phyloP scores from a whole-genome alignment of 75 land plant genomes.

The Ceratopteris richardii region DNA sequence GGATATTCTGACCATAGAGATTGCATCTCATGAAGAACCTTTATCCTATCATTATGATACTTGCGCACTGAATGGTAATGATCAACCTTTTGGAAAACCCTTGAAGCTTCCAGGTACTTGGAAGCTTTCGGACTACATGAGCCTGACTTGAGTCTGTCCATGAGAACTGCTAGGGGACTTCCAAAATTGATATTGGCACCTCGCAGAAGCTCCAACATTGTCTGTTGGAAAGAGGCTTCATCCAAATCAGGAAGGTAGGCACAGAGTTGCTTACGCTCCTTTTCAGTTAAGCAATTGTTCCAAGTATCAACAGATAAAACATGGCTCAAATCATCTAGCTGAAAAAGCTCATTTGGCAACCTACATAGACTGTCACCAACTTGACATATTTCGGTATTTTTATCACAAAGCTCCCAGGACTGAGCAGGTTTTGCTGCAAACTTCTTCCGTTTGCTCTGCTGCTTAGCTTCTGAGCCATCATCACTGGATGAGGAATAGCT shows the following conservation, averaged over 20 bases:
- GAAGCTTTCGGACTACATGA: conserved; percentile 21
- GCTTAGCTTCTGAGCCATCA: too few species aligned
- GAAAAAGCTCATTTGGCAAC: conserved; percentile 24
- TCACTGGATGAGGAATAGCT: too few species aligned
- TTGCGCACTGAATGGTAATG: conserved; percentile 24
- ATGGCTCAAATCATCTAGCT: conserved; percentile 19
- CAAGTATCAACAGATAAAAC: conserved; percentile 29
- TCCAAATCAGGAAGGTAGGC: conserved; percentile 13
- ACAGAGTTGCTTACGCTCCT: conserved; percentile 23
- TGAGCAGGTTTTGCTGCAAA: too few species aligned
- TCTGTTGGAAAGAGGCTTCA: conserved; percentile 12
- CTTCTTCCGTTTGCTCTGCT: too few species aligned
- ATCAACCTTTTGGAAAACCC: conserved; percentile 27
- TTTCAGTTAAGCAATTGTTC: conserved; percentile 28
- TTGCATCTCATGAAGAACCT: conserved; percentile 25
- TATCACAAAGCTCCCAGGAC: conserved; percentile 6
- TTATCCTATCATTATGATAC: conserved; percentile 31
- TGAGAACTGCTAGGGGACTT: conserved; percentile 16
- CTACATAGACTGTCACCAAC: conserved; percentile 17
- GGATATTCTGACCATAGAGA: conserved; percentile 26
- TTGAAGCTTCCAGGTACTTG: conserved; percentile 18
- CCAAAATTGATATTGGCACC: conserved; percentile 28
- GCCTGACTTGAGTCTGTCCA: conserved; percentile 24
- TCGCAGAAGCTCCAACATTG: conserved; percentile 16
- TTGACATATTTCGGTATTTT: conserved; percentile 25